Evolutionary conservation across 1,139 yeast genomes (phyloP), one percentile per base, ranked within the genome.

Genomic region (Magnusiomyces fungicola): DNA sequence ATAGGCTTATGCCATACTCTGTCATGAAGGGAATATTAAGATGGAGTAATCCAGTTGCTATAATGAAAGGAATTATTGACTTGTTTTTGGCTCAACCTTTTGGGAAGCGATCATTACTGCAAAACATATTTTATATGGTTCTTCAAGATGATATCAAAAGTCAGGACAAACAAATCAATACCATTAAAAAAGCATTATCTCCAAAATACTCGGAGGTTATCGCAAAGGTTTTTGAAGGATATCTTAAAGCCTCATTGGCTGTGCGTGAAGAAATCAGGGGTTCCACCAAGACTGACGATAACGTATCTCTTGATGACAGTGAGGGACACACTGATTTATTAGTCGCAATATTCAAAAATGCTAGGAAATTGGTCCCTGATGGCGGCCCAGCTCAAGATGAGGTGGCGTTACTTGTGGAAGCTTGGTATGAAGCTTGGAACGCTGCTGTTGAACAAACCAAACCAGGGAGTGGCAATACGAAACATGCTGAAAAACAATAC

Each of bases 1-100:
- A 90, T 65, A 68, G 74, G 32, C 62, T 86, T 53, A 78, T 89
- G 68, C 97, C 97, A 0, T 89, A 89, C 62, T 70, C 76, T 1
- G 62, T 89, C 44, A 77, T 89, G 64, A 81, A 82, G 47, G 87
- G 87, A 18, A 82, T 90, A 30, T 67, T 90, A 56, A 75, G 80
- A 58, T 81, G 82, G 56, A 86, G 97, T 1, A 90, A 90, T 61
- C 97, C 97, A 2, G 79, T 88, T 67, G 79, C 84, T 46, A 80
- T 90, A 37, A 79, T 87, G 69, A 83, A 89, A 51, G 80, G 84
- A 24, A 52, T 89, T 59, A 74, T 89, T 30, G 96, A 88, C 60
- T 64, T 90, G 51, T 78, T 90, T 54, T 76, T 90, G 66, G 85
- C 89, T 21, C 88, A 83, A 58, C 81, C 95, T 32, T 79, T 82